phyloP scores from a whole-genome alignment of 805 yeast genomes.

The Pichia nakasei region DNA sequence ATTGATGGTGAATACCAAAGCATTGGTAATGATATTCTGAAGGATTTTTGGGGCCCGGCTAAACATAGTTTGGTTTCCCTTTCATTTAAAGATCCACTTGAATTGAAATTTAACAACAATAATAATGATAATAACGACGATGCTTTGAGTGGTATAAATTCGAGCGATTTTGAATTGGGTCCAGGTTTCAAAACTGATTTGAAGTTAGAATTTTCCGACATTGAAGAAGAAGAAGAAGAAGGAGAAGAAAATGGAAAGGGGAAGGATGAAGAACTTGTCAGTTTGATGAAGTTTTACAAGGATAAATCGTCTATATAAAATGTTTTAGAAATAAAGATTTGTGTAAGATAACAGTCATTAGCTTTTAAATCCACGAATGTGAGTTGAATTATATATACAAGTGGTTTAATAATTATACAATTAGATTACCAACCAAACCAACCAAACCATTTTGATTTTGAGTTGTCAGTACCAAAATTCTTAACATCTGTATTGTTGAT shows the following conservation, averaged over 20 bases:
- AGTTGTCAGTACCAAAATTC: conserved; percentile 22
- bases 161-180: not conserved
- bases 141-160: not conserved
- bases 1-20: conserved; percentile 40
- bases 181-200: conserved; percentile 6
- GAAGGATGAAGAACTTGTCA: conserved; percentile 13
- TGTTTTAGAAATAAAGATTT: too few species aligned
- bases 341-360: not conserved
- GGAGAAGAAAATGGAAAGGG: conserved; percentile 16
- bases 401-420: not conserved
- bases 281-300: not conserved
- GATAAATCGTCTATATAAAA: not conserved
- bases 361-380: too few species aligned
- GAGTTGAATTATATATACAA: not conserved
- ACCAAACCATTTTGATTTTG: conserved; percentile 13
- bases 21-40: conserved; percentile 24
- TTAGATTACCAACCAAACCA: conserved; percentile 4
- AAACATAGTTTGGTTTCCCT: too few species aligned
- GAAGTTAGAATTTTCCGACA: conserved; percentile 20
- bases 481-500: conserved; percentile 18
- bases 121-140: not conserved
- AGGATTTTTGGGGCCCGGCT: conserved; percentile 23
- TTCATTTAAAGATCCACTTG: conserved; percentile 20
- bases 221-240: conserved; percentile 10
- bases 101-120: conserved; percentile 7